Evolutionary conservation across 2,329 filamentous ascomycete species (phyloP), one percentile per base, ranked within the genome.

Genomic region (Phyllosticta capitalensis): DNA sequence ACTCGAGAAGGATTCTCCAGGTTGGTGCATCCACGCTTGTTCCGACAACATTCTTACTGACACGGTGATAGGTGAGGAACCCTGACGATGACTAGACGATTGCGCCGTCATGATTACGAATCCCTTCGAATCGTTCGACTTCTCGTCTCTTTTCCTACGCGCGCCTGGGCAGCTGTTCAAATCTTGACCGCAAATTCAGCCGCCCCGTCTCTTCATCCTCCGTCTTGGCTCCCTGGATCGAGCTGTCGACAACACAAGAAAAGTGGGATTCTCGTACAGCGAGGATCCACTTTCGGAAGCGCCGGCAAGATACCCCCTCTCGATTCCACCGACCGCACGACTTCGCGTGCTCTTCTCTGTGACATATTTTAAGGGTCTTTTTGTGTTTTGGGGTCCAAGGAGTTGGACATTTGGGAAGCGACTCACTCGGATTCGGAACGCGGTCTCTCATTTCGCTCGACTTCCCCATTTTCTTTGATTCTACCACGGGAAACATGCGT

Each of bases 1-100:
- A 96, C 77, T 96, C 92, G 63, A 85, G 92, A 76, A 88, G 89
- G 76, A 96, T 97, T 75, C 83, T 97, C 70, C 89, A 95, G 85
- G 92, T 95, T 82, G 65, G 83, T 20, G 48, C 28, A 53, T 7
- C 19, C 19, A 20, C 21, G 6, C 9, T 51, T 19, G 53, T 66
- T n/a, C n/a, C n/a, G n/a, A n/a, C 50, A 56, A 55, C 30, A 61
- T 30, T 53, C 19, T 22, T 60, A 19, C 58, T 52, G 21, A 56
- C 33, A 21, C 9, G 38, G 12, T n/a, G 21, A n/a, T 49, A 60
- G 58, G 58, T 60, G 58, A 60, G 58, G 54, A 60, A 60, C 45
- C 58, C 58, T 49, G 58, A 60, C 54, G 58, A 60, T 33, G 53
- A 60, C 54, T 60, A 60, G 58, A 60, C 21, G 58, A 60, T 48